These are phyloP conservation scores for Albatrellus ellisii DNA, from an alignment of 768 basidiomycete genomes.

Conservation along the genomic window DNA sequence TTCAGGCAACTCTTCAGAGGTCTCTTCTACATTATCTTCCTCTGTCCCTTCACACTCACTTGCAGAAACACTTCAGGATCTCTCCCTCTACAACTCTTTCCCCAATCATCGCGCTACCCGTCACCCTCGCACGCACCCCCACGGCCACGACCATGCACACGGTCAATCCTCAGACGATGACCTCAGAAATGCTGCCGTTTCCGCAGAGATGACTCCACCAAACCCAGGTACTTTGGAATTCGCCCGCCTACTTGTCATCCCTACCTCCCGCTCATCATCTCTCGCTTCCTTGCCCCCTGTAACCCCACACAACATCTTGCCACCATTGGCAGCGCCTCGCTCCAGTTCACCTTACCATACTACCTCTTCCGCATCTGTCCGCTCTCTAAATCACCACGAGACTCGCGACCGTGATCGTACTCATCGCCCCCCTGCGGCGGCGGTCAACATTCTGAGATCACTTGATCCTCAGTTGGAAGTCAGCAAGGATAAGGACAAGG, in stretches of 20 bases:
- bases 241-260: slow-evolving; percentile 13
- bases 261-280: slow-evolving; percentile 36
- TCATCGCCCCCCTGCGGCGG: slow-evolving; percentile 17
- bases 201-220: slow-evolving; percentile 6
- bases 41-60: background rate
- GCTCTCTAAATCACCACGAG: slow-evolving; percentile 13
- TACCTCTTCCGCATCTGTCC: background rate
- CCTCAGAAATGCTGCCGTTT: slow-evolving; percentile 24
- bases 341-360: slow-evolving; percentile 6
- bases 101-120: slow-evolving; percentile 1
- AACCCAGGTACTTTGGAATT: slow-evolving; percentile 7
- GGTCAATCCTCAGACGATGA: slow-evolving; percentile 26
- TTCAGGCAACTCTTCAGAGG: slow-evolving; percentile 18
- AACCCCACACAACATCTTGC: slow-evolving; percentile 28
- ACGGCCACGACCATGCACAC: slow-evolving; percentile 17
- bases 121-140: slow-evolving; percentile 8
- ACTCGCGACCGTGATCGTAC: slow-evolving; percentile 18
- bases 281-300: slow-evolving; percentile 34
- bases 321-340: slow-evolving; percentile 6
- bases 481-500: slow-evolving; percentile 4
- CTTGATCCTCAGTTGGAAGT: slow-evolving; percentile 39
- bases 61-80: background rate
- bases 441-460: slow-evolving; percentile 44
- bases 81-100: slow-evolving; percentile 5
- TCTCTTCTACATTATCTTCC: slow-evolving; percentile 1